Base-by-base conservation (phyloP, 2,329 filamentous ascomycete species). In the Conoideocrella luteorostrata region DNA sequence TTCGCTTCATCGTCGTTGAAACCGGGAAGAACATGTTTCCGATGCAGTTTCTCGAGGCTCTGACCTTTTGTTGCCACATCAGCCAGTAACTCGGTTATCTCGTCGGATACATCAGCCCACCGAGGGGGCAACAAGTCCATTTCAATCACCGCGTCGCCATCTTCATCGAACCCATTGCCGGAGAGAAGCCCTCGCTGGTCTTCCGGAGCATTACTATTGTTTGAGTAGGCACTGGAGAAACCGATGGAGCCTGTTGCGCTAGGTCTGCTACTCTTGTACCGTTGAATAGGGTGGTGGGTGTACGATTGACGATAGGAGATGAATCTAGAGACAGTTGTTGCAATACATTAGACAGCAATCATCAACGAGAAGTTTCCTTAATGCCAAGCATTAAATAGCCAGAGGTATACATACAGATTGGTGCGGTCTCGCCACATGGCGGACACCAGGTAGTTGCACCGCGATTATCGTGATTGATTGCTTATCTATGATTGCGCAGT, bases 301-400 rank as follows among this genome's bases (percentile, higher is more conserved):
- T 96, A 97, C 58, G 91, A 97, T 72, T 98, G 93, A 60, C 93
- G 90, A 75, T 97, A 98, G 67, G 93, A 97, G 64, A 98, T 93
- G 67, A 94, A 98, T 64, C 91, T 95, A 61, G 39, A 52, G 37
- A 49, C 43, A n/a, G n/a, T n/a, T n/a, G n/a, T n/a, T n/a, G n/a
- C n/a, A n/a, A n/a, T n/a, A n/a, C n/a, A n/a, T n/a, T n/a, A n/a
- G n/a, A n/a, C n/a, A n/a, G n/a, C n/a, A n/a, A n/a, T n/a, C n/a
- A n/a, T n/a, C n/a, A n/a, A n/a, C n/a, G 28, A 21, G 11, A n/a
- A 17, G 11, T 4, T 20, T 4, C 12, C 17, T 21, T 11, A 35
- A 28, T 42, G 7, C 18, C 22, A 5, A 4, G n/a, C 3, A 46
- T 46, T 39, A 39, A 42, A 22, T 20, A 21, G 36, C 39, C 32